These are phyloP conservation scores for Leucocoprinus leucothites DNA, from an alignment of 768 basidiomycete species.

Conservation along the genomic window DNA sequence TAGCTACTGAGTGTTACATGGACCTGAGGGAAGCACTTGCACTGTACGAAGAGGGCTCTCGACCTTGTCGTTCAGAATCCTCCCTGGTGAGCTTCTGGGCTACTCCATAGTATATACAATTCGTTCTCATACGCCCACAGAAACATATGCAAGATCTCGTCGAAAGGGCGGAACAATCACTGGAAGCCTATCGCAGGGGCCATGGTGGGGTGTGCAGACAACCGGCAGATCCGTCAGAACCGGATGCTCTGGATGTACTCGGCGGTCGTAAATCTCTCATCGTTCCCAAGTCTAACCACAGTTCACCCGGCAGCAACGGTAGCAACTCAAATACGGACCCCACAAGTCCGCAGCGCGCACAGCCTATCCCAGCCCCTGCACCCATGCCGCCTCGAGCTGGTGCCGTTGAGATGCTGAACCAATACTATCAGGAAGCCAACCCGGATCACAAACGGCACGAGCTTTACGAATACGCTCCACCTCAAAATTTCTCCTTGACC, in stretches of 20 bases:
- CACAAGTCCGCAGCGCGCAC: slow-evolving; percentile 11
- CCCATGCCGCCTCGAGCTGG: slow-evolving; percentile 20
- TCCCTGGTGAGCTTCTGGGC: background rate
- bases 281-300: slow-evolving; percentile 24
- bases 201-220: background rate
- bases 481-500: background rate
- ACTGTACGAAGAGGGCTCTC: slow-evolving; percentile 42
- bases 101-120: background rate
- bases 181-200: slow-evolving; percentile 2
- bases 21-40: slow-evolving; percentile 34
- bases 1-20: slow-evolving; percentile 35
- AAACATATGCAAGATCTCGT: slow-evolving; percentile 10
- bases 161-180: slow-evolving; percentile 8
- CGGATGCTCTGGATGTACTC: slow-evolving; percentile 36
- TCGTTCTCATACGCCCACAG: background rate
- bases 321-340: background rate
- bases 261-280: slow-evolving; percentile 36
- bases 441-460: slow-evolving; percentile 17
- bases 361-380: slow-evolving; percentile 22
- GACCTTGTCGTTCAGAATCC: slow-evolving; percentile 15
- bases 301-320: slow-evolving; percentile 21
- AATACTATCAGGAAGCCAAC: slow-evolving; percentile 20
- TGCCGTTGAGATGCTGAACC: slow-evolving; percentile 21
- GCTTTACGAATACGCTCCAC: background rate
- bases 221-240: slow-evolving; percentile 16